phyloP scores from a whole-genome alignment of 2,329 filamentous ascomycete species.

The Drechmeria coniospora region DNA sequence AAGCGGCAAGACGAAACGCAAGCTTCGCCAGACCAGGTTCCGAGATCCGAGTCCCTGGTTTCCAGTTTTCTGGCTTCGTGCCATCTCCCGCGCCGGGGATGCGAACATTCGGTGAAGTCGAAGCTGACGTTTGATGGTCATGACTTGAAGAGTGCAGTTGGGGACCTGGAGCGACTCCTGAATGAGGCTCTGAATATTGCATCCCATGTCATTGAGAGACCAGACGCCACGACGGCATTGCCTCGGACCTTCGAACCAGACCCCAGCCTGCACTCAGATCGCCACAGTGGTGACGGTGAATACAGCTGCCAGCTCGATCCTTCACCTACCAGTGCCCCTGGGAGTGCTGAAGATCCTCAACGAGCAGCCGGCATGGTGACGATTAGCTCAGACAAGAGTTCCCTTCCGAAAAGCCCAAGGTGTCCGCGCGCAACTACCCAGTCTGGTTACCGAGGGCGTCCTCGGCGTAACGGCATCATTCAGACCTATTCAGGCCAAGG shows the following conservation, averaged over 20 bases:
- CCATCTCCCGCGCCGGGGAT: slow-evolving; percentile 5
- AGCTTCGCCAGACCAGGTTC: slow-evolving; percentile 6
- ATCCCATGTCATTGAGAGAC: slow-evolving; percentile 20
- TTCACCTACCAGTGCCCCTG: slow-evolving; percentile 3
- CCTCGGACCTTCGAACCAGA: neutral
- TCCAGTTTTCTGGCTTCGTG: slow-evolving; percentile 7
- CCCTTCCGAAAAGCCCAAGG: slow-evolving; percentile 4
- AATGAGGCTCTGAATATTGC: slow-evolving; percentile 29
- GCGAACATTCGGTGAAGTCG: slow-evolving; percentile 8
- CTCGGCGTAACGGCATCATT: slow-evolving; percentile 11
- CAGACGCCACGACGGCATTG: slow-evolving; percentile 8
- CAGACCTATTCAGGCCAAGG: slow-evolving; percentile 11
- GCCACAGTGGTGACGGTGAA: slow-evolving; percentile 1
- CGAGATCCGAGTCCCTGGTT: slow-evolving; percentile 10
- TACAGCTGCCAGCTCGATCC: slow-evolving; percentile 1
- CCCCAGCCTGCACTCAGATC: slow-evolving; percentile 4
- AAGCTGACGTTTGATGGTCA: slow-evolving; percentile 11
- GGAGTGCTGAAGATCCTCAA: no score
- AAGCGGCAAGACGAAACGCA: slow-evolving; percentile 4
- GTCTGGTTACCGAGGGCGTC: slow-evolving; percentile 8
- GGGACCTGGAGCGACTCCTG: slow-evolving; percentile 29
- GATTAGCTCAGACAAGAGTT: slow-evolving; percentile 1
- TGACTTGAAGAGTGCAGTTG: slow-evolving; percentile 20
- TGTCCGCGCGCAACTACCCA: slow-evolving; percentile 13
- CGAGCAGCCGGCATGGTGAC: slow-evolving; percentile 1